Base-by-base conservation (phyloP, 306 rosid genomes). In the Carpinus fangiana region DNA sequence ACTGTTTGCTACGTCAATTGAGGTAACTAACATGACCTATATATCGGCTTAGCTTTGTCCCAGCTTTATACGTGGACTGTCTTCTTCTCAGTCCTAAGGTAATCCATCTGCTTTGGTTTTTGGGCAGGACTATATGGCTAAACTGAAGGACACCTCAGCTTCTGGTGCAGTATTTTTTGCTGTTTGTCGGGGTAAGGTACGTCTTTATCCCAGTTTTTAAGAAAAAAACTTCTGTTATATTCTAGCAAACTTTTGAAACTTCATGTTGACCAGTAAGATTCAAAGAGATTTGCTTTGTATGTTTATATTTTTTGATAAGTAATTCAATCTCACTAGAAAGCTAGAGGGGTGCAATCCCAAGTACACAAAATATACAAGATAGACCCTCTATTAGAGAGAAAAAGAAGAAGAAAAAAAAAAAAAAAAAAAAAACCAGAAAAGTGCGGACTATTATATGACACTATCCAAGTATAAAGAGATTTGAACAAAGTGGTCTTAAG, bases 141-240 rank as follows among this genome's bases (percentile, higher is more conserved):
- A 88, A 84, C 88, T 94, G 87, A 88, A 92, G 83, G 97, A 92
- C 78, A 80, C 85, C 84, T 88, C 98, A 76, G 74, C 83, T 71
- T 88, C 95, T 73, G 98, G 98, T 86, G 98, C 98, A 72, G 86
- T 90, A 43, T 92, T 94, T 84, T 94, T 94, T 64, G 97, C 97
- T 54, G 97, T 94, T 73, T 94, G 98, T 84, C 97, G 97, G 18
- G 97, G 98, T 74, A 94, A 94, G 91, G 98, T 94, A 92, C 82
- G 87, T 66, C 75, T 80, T 66, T 28, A 57, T 67, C 48, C 57
- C 76, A 69, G 46, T 57, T 81, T 74, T 70, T 38, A 38, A 60
- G 47, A 53, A 74, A 41, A 56, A 75, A 45, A 20, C 69, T 21
- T 45, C 28, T 48, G 41, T 70, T 78, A 28, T 68, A 82, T 68